phyloP scores from a whole-genome alignment of 225 moss, liverwort and hornwort genomes.

The Takakia lepidozioides region DNA sequence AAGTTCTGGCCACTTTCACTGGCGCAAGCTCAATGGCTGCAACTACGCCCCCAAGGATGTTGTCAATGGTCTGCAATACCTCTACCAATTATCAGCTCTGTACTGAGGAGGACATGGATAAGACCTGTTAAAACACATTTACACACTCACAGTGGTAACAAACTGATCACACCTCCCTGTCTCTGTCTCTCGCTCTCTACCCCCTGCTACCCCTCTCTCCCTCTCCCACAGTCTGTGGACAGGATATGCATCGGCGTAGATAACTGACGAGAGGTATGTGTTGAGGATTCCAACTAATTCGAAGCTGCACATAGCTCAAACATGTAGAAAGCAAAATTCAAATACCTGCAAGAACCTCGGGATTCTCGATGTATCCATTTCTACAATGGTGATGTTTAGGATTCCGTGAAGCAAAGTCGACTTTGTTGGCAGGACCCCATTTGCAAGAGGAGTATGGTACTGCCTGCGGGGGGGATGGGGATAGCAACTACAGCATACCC shows the following conservation, averaged over 20 bases:
- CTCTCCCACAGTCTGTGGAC: no score
- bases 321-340: neutral
- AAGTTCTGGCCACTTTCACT: constrained; percentile 55
- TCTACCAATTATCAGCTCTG: no score
- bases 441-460: constrained; percentile 13
- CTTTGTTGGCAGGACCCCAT: constrained; percentile 22
- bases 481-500: constrained; percentile 31
- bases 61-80: constrained; percentile 51
- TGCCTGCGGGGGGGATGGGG: constrained; percentile 16
- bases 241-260: no score
- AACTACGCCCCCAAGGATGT: constrained; percentile 52
- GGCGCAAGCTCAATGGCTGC: constrained; percentile 61
- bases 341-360: constrained; percentile 28
- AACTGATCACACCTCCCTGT: neutral
- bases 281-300: neutral
- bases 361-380: constrained; percentile 41
- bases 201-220: no score
- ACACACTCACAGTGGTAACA: neutral
- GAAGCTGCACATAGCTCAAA: neutral
- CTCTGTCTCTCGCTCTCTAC: neutral
- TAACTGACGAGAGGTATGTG: neutral
- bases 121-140: neutral
- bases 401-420: constrained; percentile 53
- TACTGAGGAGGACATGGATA: no score
- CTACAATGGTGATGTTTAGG: constrained; percentile 52